Evolutionary conservation across 805 yeast species (phyloP).

Genomic region (Starmerella lactis-condensi): DNA sequence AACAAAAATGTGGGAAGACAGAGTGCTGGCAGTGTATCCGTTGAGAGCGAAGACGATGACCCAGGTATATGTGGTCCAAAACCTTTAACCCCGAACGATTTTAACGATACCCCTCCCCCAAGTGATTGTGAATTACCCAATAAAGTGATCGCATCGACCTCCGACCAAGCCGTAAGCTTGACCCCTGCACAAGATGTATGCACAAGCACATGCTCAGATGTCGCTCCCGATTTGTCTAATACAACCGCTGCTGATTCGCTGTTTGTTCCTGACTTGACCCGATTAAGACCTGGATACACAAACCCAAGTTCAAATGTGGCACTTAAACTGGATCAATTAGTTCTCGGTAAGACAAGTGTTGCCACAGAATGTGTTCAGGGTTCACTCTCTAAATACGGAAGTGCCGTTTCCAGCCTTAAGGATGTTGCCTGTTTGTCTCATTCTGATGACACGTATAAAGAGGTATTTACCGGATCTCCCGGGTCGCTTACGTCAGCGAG

Average conservation of each 20-base stretch:
- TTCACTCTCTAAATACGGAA: conserved; percentile 8
- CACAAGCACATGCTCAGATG: no score
- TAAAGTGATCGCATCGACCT: no score
- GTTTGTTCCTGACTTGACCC: no score
- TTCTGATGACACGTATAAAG: no score
- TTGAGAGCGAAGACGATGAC: conserved; percentile 17
- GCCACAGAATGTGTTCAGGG: conserved; percentile 12
- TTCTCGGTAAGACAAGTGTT: conserved; percentile 10
- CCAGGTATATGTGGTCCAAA: conserved; percentile 18
- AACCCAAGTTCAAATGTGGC: conserved; percentile 7
- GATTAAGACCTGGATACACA: no score
- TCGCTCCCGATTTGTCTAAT: no score
- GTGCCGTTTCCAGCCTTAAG: conserved; percentile 10
- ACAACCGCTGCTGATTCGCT: no score
- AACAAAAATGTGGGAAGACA: conserved; percentile 13
- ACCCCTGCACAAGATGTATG: no score
- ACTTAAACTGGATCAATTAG: conserved; percentile 13
- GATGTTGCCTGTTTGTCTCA: conserved; percentile 6
- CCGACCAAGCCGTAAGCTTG: no score
- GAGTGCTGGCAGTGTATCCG: conserved; percentile 7
- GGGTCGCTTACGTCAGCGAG: conserved; percentile 12
- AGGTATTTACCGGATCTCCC: conserved; percentile 6
- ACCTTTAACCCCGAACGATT: no score
- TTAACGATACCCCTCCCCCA: no score
- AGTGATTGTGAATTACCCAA: no score